Percentiles rank a stretch among this genome's conserved stretches.
These are phyloP conservation scores for Neofusicoccum umdonicola DNA, from an alignment of 2,329 filamentous ascomycete genomes.

Conservation along the genomic window DNA sequence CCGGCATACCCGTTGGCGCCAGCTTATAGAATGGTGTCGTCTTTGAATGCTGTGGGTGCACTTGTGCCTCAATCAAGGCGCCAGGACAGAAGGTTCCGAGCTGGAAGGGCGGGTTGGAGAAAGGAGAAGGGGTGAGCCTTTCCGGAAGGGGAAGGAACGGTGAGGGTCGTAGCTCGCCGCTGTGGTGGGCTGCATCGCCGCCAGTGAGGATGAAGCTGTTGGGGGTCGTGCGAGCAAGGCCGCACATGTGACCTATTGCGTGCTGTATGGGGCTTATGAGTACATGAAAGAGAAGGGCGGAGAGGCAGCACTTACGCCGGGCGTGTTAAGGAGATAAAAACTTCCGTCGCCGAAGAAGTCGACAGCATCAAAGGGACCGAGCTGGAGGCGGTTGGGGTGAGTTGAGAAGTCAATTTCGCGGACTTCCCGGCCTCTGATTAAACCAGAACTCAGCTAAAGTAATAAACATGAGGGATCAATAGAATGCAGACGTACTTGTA, in stretches of 20 bases:
- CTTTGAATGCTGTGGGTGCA: neutral
- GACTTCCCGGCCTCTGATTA: constrained; percentile 22
- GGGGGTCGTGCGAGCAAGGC: constrained; percentile 44
- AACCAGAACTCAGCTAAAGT: too few relatives aligned
- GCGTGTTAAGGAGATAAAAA: constrained; percentile 55
- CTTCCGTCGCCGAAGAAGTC: constrained; percentile 58
- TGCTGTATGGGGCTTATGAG: constrained; percentile 29
- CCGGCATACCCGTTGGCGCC: neutral
- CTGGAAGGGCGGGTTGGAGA: neutral
- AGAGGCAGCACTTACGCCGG: constrained; percentile 34
- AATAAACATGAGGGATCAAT: too few relatives aligned
- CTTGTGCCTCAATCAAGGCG: neutral
- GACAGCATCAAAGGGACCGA: constrained; percentile 47
- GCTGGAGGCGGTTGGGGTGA: constrained; percentile 19
- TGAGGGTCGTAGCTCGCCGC: neutral
- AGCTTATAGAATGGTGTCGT: constrained; percentile 1
- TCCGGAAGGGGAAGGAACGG: constrained; percentile 4
- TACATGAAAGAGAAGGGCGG: neutral
- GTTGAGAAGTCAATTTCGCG: constrained; percentile 35
- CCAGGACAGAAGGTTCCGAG: neutral
- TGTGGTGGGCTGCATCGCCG: neutral
- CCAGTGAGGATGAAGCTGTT: neutral
- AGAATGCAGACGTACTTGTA: neutral
- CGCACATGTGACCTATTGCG: constrained; percentile 51
- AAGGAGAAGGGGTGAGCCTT: neutral